Base-by-base conservation (phyloP, 1,139 yeast species). In the Candida tropicalis region DNA sequence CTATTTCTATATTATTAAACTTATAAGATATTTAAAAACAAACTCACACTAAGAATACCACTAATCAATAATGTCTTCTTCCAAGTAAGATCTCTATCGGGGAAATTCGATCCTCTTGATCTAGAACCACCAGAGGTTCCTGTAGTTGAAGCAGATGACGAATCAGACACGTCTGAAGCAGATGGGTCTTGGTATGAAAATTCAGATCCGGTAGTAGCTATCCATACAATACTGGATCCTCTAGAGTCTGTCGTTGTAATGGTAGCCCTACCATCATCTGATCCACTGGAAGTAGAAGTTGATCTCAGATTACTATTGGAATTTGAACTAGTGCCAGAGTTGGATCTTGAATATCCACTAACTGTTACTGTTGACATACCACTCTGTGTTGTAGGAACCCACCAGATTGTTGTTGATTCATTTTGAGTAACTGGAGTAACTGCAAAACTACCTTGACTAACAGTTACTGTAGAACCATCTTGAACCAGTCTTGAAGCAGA, bases 211-310 rank as follows among this genome's bases (percentile, higher is more conserved):
- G 50, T 39, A 17, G 46, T 40, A 9, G 46, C 39, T 5, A 36
- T 28, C 77, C 77, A 72, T 3, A 53, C 54, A 0, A 68, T 60
- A 51, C 72, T 74, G 3, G 63, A 52, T 34, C 37, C 37, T 2
- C 15, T 24, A 15, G 37, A 34, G 17, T 31, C 34, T 1, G 37
- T 23, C 7, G 26, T 34, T 10, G 37, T 34, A 7, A 15, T 23
- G 8, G 28, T 23, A 22, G 20, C 27, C 9, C 18, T 34, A 24
- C n/a, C 13, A 34, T 16, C 23, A 7, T n/a, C 27, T 34, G 33
- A 13, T 29, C 17, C n/a, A n/a, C n/a, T n/a, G n/a, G n/a, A 22
- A 16, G 33, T 29, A 16, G 22, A 17, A 16, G 22, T 29, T 29
- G 33, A 11, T 20, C 9, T 9, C 23, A 20, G 23, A 20, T 20